Conservation (phyloP, 306 rosid genomes). For the Vachellia pachyceras region DNA sequence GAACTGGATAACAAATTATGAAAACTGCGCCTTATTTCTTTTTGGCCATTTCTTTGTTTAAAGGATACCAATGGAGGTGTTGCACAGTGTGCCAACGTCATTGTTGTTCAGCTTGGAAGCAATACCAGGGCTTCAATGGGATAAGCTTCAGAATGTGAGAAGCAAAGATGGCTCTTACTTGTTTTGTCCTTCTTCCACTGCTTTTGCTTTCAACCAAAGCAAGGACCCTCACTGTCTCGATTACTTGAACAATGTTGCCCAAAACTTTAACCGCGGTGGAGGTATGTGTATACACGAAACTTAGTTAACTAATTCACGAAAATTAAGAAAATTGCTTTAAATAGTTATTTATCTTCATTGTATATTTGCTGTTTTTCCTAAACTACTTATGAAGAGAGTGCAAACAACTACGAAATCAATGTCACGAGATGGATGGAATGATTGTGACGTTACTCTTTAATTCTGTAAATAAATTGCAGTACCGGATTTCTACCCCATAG, state of each 20-base stretch:
- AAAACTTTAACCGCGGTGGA: slow-evolving; percentile 46
- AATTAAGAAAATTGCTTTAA: too few species aligned
- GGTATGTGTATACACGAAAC: slow-evolving; percentile 18
- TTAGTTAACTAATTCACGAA: too few species aligned
- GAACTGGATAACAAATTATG: too few species aligned
- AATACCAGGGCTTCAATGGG: slow-evolving; percentile 63
- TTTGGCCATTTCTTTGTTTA: too few species aligned
- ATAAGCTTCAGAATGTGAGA: slow-evolving; percentile 61
- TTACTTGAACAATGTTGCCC: slow-evolving; percentile 47
- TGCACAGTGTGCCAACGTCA: slow-evolving; percentile 63
- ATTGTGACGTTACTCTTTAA: not conserved
- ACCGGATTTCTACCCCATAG: slow-evolving; percentile 69
- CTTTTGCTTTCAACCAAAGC: slow-evolving; percentile 64
- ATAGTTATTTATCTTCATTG: too few species aligned
- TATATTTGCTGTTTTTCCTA: too few species aligned
- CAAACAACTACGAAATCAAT: too few species aligned
- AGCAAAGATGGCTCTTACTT: slow-evolving; percentile 67
- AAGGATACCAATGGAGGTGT: slow-evolving; percentile 67
- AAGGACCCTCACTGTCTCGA: slow-evolving; percentile 50
- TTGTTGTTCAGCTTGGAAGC: slow-evolving; percentile 72
- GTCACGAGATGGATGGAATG: not conserved
- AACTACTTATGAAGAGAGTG: too few species aligned
- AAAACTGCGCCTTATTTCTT: too few species aligned
- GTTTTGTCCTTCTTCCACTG: slow-evolving; percentile 72
- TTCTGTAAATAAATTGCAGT: slow-evolving; percentile 30